Evolutionary conservation across 192 early-diverging fungal genomes (phyloP).

Genomic region (Spinellus fusiger): DNA sequence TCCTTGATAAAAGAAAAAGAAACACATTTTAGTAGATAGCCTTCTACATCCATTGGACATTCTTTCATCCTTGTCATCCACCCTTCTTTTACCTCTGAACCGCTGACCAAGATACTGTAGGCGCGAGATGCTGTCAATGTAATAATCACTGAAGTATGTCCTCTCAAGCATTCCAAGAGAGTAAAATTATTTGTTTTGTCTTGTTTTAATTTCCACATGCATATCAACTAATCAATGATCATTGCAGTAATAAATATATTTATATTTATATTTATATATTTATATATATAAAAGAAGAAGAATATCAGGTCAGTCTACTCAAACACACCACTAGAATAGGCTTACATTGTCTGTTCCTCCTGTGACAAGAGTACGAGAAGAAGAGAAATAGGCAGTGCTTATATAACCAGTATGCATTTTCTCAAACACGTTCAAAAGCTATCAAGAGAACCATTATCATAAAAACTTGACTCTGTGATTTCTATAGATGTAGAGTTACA

Average conservation of each 20-base stretch:
- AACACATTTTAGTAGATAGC: background rate
- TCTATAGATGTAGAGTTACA: background rate
- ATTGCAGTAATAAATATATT: background rate
- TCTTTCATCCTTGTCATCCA: background rate
- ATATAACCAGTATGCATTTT: conserved; percentile 54
- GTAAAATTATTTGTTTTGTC: conserved; percentile 40
- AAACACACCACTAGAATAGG: background rate
- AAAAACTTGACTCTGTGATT: background rate
- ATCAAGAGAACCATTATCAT: background rate
- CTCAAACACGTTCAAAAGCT: conserved; percentile 52
- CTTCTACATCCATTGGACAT: background rate
- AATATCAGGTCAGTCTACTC: background rate
- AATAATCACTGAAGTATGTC: conserved; percentile 49
- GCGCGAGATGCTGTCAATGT: conserved; percentile 46
- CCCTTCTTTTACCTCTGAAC: conserved; percentile 47
- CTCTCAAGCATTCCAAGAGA: conserved; percentile 49
- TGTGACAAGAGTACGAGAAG: conserved; percentile 53
- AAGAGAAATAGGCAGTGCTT: conserved; percentile 53
- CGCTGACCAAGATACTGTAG: conserved; percentile 54
- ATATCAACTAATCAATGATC: conserved; percentile 40
- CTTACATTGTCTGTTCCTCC: conserved; percentile 49
- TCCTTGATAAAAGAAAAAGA: conserved; percentile 34
- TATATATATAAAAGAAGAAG: background rate
- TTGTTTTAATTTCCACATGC: conserved; percentile 50
- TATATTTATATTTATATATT: background rate